Conservation (phyloP, 495 filamentous ascomycete genomes). For the Endocarpon pusillum region DNA sequence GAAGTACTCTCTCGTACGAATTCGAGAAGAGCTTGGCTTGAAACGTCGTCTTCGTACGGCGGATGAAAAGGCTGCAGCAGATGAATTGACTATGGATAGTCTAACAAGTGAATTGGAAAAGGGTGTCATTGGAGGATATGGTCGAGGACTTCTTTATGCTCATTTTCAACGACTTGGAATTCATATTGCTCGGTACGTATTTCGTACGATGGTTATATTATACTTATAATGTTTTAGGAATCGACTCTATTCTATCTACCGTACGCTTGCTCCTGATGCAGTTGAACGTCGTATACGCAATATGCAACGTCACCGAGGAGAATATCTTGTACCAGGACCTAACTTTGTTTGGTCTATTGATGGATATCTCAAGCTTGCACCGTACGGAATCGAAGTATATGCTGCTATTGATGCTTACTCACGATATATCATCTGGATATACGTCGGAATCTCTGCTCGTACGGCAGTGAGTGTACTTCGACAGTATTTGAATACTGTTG, state of each 20-base stretch:
- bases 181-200: too few species aligned
- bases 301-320: slow-evolving; percentile 6
- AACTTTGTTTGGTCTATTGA: slow-evolving; percentile 13
- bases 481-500: slow-evolving; percentile 9
- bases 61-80: too few species aligned
- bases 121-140: slow-evolving; percentile 11
- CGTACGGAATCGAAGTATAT: slow-evolving; percentile 12
- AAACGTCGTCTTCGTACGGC: too few species aligned
- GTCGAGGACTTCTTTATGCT: slow-evolving; percentile 6
- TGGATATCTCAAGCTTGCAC: slow-evolving; percentile 9
- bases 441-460: slow-evolving; percentile 8
- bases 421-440: slow-evolving; percentile 11
- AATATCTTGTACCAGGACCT: slow-evolving; percentile 10
- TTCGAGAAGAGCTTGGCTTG: too few species aligned
- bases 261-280: slow-evolving; percentile 5
- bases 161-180: too few species aligned
- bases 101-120: too few species aligned
- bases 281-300: slow-evolving; percentile 5
- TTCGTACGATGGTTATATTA: too few species aligned
- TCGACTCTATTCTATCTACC: slow-evolving; percentile 7
- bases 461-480: slow-evolving; percentile 10
- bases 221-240: too few species aligned
- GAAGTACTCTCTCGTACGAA: too few species aligned
- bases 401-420: slow-evolving; percentile 12
- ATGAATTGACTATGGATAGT: too few species aligned